Conservation (phyloP, 2,329 filamentous ascomycete genomes). For the Pseudogymnoascus sp. region DNA sequence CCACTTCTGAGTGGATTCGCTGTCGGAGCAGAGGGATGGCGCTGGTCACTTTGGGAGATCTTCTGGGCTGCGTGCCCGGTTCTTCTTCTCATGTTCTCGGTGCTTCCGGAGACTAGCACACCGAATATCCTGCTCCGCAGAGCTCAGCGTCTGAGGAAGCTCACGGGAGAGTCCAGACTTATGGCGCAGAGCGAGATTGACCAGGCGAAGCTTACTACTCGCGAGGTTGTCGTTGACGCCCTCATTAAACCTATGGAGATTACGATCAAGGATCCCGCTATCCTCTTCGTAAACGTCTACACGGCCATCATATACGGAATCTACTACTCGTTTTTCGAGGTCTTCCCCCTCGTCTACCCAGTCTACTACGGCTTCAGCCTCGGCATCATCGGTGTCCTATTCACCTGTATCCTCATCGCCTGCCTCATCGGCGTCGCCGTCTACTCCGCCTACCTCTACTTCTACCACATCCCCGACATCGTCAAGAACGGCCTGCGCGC, state of each 20-base stretch:
- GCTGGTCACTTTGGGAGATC: constrained; percentile 45
- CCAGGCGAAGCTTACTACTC: constrained; percentile 42
- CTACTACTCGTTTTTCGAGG: constrained; percentile 57
- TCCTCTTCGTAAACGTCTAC: constrained; percentile 55
- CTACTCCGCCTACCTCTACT: constrained; percentile 45
- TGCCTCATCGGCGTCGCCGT: constrained; percentile 42
- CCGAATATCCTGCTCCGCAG: constrained; percentile 53
- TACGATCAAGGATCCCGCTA: constrained; percentile 51
- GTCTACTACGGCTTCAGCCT: constrained; percentile 51
- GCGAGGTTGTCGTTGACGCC: constrained; percentile 42
- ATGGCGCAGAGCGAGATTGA: constrained; percentile 57
- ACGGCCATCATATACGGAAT: constrained; percentile 54
- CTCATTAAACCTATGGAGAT: constrained; percentile 54
- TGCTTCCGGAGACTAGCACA: constrained; percentile 55
- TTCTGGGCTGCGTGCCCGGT: constrained; percentile 52
- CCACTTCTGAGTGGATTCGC: constrained; percentile 54
- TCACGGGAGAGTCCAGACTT: constrained; percentile 48
- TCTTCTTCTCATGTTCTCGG: constrained; percentile 51
- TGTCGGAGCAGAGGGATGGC: constrained; percentile 49
- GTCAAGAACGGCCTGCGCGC: constrained; percentile 39
- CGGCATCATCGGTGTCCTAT: constrained; percentile 50
- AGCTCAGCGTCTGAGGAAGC: constrained; percentile 50
- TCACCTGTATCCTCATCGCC: constrained; percentile 51
- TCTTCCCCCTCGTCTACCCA: constrained; percentile 57
- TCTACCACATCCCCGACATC: constrained; percentile 44